A percentile compares a stretch with the other conserved stretches of the same genome.
phyloP scores from a whole-genome alignment of 2,329 filamentous ascomycete genomes.

The Ascochyta rabiei region DNA sequence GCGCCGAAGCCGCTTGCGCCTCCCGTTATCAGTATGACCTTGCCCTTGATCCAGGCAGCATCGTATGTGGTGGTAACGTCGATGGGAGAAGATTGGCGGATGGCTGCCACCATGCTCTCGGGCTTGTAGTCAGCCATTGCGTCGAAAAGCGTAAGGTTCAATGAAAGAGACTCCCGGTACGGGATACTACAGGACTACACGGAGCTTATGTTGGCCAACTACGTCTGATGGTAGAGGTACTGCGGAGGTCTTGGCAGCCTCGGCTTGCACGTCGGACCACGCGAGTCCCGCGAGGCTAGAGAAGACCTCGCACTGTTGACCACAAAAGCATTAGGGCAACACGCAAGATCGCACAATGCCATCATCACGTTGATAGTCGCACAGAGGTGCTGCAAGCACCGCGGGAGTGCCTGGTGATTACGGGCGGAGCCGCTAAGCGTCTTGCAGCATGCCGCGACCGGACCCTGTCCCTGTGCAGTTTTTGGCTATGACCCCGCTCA shows the following conservation, averaged over 20 bases:
- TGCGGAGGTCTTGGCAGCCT: conserved; percentile 8
- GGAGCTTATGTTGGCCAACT: conserved; percentile 1
- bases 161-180: not conserved
- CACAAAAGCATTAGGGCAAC: conserved; percentile 7
- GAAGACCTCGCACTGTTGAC: conserved; percentile 4
- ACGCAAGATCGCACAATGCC: not conserved
- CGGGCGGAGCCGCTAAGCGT: conserved; percentile 11
- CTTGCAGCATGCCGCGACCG: conserved; percentile 8
- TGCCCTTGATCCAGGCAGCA: conserved; percentile 45
- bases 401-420: conserved; percentile 11
- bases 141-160: not conserved
- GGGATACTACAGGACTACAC: not conserved
- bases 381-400: not conserved
- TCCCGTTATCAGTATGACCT: conserved; percentile 48
- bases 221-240: not conserved
- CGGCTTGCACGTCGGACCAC: conserved; percentile 6
- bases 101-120: conserved; percentile 27
- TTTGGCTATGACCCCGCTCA: conserved; percentile 10
- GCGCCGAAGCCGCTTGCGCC: conserved; percentile 50
- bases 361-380: not conserved
- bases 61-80: conserved; percentile 45
- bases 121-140: conserved; percentile 33
- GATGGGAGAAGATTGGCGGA: conserved; percentile 48
- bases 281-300: not conserved
- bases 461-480: conserved; percentile 9